Conservation (phyloP, 306 rosid species). For the Trichosanthes truncata region DNA sequence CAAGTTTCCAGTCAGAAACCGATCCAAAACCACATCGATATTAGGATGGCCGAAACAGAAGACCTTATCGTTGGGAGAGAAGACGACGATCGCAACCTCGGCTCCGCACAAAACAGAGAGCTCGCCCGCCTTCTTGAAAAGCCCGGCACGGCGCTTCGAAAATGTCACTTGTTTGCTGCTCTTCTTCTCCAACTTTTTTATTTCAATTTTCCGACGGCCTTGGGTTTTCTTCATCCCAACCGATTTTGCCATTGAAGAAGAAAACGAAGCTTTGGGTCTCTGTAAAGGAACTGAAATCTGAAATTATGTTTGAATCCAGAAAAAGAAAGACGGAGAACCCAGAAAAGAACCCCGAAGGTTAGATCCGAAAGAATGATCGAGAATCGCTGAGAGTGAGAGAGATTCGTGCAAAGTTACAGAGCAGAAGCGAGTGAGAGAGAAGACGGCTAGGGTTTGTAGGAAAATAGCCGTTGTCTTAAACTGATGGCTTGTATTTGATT, state of each 20-base stretch:
- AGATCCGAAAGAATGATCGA: no score
- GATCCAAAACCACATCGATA: neutral
- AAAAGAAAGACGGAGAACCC: no score
- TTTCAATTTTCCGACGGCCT: neutral
- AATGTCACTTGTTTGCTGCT: conserved; percentile 21
- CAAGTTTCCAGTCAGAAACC: neutral
- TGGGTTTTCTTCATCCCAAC: neutral
- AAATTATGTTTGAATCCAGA: no score
- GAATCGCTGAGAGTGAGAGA: no score
- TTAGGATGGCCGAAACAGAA: conserved; percentile 16
- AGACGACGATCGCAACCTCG: conserved; percentile 25
- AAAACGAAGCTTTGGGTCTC: no score
- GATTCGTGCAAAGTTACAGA: no score
- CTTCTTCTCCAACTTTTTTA: neutral
- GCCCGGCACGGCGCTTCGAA: conserved; percentile 35
- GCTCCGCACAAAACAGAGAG: conserved; percentile 39
- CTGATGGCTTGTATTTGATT: no score
- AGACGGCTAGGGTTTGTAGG: no score
- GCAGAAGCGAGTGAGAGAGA: no score
- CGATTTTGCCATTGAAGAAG: neutral
- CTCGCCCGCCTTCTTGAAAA: conserved; percentile 51
- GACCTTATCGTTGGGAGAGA: conserved; percentile 31
- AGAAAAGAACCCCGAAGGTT: no score
- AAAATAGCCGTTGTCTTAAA: no score
- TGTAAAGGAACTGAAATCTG: neutral